These are phyloP conservation scores for Heliosperma pusillum DNA, from an alignment of 148 eudicot genomes.

Conservation along the genomic window DNA sequence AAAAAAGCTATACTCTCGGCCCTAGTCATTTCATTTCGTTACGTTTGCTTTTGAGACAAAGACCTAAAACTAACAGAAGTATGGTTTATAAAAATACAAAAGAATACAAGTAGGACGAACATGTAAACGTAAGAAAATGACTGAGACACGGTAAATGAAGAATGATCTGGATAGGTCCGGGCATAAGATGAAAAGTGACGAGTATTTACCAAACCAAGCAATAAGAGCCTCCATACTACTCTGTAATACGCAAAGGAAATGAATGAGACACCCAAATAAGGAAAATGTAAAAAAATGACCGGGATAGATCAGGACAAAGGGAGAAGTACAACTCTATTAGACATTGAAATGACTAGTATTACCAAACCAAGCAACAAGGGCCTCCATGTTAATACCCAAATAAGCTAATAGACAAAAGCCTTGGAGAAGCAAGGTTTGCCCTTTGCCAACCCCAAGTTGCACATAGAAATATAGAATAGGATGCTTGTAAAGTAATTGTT, in stretches of 20 bases:
- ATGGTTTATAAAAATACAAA: too few species aligned
- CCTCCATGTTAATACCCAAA: not conserved
- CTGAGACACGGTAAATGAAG: too few species aligned
- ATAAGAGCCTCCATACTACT: too few species aligned
- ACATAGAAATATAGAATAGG: not conserved
- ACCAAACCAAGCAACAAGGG: slow-evolving; percentile 3
- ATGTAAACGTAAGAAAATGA: too few species aligned
- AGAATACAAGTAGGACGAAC: too few species aligned
- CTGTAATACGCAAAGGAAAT: too few species aligned
- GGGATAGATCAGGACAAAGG: too few species aligned
- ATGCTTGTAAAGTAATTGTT: slow-evolving; percentile 4
- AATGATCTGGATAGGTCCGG: too few species aligned
- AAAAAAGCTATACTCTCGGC: not conserved
- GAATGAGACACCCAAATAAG: not conserved
- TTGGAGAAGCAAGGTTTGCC: slow-evolving; percentile 15
- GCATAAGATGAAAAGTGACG: too few species aligned
- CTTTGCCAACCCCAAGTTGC: slow-evolving; percentile 20
- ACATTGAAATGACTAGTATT: not conserved
- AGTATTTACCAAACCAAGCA: too few species aligned
- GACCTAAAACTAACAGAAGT: too few species aligned
- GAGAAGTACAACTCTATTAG: not conserved
- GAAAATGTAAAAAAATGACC: too few species aligned
- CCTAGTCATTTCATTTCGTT: not conserved
- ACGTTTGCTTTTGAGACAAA: not conserved
- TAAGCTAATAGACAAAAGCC: slow-evolving; percentile 13